phyloP scores from a whole-genome alignment of 805 yeast genomes.

The Myxozyma nipponensis region DNA sequence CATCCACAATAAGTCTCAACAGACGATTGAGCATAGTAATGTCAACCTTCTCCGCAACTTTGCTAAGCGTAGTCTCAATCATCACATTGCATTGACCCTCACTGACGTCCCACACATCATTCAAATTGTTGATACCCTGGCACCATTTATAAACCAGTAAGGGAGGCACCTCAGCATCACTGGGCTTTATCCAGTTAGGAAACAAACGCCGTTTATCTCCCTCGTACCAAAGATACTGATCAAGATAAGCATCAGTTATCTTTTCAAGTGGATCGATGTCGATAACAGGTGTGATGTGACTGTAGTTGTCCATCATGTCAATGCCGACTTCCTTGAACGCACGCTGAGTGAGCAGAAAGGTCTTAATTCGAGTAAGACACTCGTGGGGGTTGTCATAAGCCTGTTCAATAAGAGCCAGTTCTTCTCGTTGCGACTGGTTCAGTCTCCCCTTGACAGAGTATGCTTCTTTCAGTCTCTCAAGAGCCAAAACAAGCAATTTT shows the following conservation, averaged over 20 bases:
- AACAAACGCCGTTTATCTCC: conserved; percentile 81
- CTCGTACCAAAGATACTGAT: conserved; percentile 95
- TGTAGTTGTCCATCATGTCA: conserved; percentile 89
- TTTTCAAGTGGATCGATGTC: conserved; percentile 88
- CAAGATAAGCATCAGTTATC: conserved; percentile 92
- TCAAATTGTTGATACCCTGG: conserved; percentile 78
- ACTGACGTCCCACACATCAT: conserved; percentile 71
- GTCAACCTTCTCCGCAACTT: conserved; percentile 80
- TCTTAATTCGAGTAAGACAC: conserved; percentile 77
- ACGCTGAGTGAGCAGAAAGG: conserved; percentile 76
- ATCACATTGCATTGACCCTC: conserved; percentile 77
- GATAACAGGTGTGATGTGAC: conserved; percentile 79
- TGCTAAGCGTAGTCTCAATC: conserved; percentile 69
- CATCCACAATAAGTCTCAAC: conserved; percentile 75
- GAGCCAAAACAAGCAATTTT: conserved; percentile 79
- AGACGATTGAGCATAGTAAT: conserved; percentile 80
- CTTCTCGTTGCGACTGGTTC: conserved; percentile 86
- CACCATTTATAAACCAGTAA: conserved; percentile 89
- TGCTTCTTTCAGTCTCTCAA: conserved; percentile 80
- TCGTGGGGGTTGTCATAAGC: conserved; percentile 98
- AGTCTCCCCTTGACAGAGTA: conserved; percentile 71
- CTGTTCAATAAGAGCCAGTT: conserved; percentile 86
- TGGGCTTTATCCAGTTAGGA: conserved; percentile 96
- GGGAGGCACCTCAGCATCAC: conserved; percentile 91
- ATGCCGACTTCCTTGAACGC: conserved; percentile 85